These are phyloP conservation scores for Cercophora samala DNA, from an alignment of 495 filamentous ascomycete genomes.

Conservation along the genomic window DNA sequence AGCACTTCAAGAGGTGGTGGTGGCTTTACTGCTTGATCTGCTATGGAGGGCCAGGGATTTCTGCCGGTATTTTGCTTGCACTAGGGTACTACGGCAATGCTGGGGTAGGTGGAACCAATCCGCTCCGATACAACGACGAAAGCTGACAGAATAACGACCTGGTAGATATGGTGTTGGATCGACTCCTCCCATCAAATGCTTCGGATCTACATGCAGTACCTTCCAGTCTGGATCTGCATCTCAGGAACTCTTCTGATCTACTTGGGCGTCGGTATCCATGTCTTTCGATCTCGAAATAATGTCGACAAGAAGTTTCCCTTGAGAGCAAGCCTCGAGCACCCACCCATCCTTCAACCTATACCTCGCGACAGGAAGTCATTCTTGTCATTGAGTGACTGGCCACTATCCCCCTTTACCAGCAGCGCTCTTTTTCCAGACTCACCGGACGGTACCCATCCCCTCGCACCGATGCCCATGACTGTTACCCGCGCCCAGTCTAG, in stretches of 20 bases:
- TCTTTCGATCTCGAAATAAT: slow-evolving; percentile 52
- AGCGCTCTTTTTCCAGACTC: slow-evolving; percentile 2
- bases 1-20: slow-evolving; percentile 61
- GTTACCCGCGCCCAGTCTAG: neutral
- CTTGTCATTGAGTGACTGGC: slow-evolving; percentile 12
- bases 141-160: neutral
- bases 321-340: slow-evolving; percentile 26
- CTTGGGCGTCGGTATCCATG: slow-evolving; percentile 58
- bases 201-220: slow-evolving; percentile 71
- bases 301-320: slow-evolving; percentile 19
- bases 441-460: neutral
- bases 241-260: slow-evolving; percentile 65
- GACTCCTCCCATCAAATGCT: slow-evolving; percentile 58
- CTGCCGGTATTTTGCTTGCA: neutral
- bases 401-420: slow-evolving; percentile 7
- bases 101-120: neutral
- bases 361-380: slow-evolving; percentile 2
- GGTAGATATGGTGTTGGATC: slow-evolving; percentile 85
- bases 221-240: slow-evolving; percentile 70
- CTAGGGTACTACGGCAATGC: neutral
- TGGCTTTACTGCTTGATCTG: slow-evolving; percentile 66
- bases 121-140: neutral
- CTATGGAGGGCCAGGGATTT: slow-evolving; percentile 51
- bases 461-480: neutral
- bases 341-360: slow-evolving; percentile 15